These are phyloP conservation scores for Beta macrorhiza DNA, from an alignment of 179 eudicot genomes.

Conservation along the genomic window DNA sequence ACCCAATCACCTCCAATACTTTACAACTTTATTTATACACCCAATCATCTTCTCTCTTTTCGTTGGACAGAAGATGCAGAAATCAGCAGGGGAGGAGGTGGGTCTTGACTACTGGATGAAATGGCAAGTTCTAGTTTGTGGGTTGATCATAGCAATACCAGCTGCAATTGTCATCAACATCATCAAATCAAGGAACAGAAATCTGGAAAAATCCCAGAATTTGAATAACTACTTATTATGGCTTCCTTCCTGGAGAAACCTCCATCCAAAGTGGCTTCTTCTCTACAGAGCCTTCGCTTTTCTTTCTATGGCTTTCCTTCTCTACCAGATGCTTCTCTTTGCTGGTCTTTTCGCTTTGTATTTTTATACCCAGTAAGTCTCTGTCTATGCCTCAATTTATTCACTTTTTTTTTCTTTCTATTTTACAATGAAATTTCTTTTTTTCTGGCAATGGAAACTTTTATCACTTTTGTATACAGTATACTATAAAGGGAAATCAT, in stretches of 20 bases:
- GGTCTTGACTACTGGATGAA: slow-evolving; percentile 58
- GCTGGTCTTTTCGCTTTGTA: slow-evolving; percentile 54
- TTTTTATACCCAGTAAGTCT: slow-evolving; percentile 80
- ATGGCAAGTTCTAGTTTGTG: slow-evolving; percentile 78
- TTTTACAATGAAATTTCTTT: background rate
- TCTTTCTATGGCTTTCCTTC: slow-evolving; percentile 52
- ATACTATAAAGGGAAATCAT: too few species aligned
- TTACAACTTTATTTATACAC: too few species aligned
- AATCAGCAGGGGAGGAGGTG: slow-evolving; percentile 12
- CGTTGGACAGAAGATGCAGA: slow-evolving; percentile 11
- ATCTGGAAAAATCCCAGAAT: background rate
- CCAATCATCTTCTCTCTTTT: too few species aligned
- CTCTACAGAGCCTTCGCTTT: slow-evolving; percentile 60
- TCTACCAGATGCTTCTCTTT: slow-evolving; percentile 38
- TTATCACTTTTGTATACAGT: too few species aligned
- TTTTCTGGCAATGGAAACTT: too few species aligned
- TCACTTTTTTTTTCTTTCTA: background rate
- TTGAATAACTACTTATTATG: slow-evolving; percentile 36
- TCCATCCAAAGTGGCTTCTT: slow-evolving; percentile 63
- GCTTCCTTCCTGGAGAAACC: slow-evolving; percentile 67
- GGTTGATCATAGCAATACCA: slow-evolving; percentile 52
- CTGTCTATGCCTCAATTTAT: background rate
- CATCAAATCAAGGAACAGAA: slow-evolving; percentile 25
- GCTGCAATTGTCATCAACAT: slow-evolving; percentile 30
- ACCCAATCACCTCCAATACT: too few species aligned